Conservation (phyloP, 176 grass and related monocot species). For the Olyra latifolia region DNA sequence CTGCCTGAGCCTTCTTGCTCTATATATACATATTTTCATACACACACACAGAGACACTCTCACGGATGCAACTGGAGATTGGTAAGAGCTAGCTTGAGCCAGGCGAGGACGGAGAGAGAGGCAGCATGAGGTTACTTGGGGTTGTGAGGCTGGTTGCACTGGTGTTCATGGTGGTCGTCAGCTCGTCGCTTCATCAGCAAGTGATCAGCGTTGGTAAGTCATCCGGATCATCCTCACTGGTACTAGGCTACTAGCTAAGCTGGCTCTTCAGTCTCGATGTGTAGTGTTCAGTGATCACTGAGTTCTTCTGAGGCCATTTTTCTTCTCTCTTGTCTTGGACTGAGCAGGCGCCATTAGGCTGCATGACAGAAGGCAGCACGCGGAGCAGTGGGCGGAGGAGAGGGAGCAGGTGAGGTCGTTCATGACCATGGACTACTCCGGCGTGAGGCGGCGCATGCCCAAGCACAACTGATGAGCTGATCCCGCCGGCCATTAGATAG, state of each 20-base stretch:
- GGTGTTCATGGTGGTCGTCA: conserved; percentile 46
- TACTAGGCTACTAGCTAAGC: neutral
- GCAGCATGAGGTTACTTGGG: conserved; percentile 45
- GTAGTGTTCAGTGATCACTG: neutral
- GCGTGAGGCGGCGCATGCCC: conserved; percentile 18
- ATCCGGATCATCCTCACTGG: neutral
- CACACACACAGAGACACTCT: neutral
- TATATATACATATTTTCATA: conserved; percentile 17
- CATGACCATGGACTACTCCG: conserved; percentile 43
- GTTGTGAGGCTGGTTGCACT: conserved; percentile 42
- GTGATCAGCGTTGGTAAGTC: conserved; percentile 54
- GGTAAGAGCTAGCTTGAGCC: conserved; percentile 31
- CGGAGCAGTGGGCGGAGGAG: conserved; percentile 55
- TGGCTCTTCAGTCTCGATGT: neutral
- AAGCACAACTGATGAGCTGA: conserved; percentile 57
- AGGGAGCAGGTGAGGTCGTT: conserved; percentile 47
- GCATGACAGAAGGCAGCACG: conserved; percentile 44
- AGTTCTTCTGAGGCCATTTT: conserved; percentile 11
- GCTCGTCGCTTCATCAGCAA: conserved; percentile 56
- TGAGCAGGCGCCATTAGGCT: conserved; percentile 59
- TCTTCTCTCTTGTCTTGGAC: neutral
- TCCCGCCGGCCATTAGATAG: neutral
- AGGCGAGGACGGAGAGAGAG: neutral
- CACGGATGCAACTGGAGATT: conserved; percentile 4
- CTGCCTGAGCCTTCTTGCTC: conserved; percentile 4